These are phyloP conservation scores for Agaricus subrufescens DNA, from an alignment of 768 basidiomycete species.

Conservation along the genomic window DNA sequence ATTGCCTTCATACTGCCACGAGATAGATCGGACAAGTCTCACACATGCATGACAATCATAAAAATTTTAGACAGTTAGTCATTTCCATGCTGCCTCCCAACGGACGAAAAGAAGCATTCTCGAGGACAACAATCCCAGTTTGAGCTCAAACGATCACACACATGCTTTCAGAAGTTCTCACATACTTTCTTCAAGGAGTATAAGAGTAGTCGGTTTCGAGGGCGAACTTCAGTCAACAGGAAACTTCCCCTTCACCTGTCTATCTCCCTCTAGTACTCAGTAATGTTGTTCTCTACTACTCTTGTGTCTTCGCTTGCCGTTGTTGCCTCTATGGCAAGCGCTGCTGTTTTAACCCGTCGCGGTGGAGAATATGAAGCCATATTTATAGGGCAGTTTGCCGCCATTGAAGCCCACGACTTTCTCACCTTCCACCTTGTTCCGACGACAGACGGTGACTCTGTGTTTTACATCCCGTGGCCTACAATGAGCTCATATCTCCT, in stretches of 20 bases:
- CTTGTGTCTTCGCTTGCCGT: not conserved
- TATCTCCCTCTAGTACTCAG: not conserved
- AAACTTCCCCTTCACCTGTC: not conserved
- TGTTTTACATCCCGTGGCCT: not conserved
- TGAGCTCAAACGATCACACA: not conserved
- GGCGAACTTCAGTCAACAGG: not conserved
- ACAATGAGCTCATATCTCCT: not conserved
- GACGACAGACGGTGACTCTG: constrained; percentile 33
- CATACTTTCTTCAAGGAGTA: not conserved
- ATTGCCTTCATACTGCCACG: too few species aligned
- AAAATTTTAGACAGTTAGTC: not conserved
- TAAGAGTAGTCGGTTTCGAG: not conserved
- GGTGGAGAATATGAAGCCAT: too few species aligned
- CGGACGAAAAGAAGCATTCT: not conserved
- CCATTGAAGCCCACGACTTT: constrained; percentile 37
- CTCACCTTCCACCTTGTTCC: constrained; percentile 41
- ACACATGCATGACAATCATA: not conserved
- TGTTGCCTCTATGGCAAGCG: constrained; percentile 6
- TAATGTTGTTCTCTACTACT: constrained; percentile 4
- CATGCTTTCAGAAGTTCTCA: not conserved
- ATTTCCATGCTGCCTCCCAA: not conserved
- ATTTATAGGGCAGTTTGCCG: constrained; percentile 16
- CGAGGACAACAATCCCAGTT: not conserved
- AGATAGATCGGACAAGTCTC: not conserved
- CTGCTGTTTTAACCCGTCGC: constrained; percentile 1